Evolutionary conservation across 306 rosid species (phyloP).

Genomic region (Casuarina cunninghamiana): DNA sequence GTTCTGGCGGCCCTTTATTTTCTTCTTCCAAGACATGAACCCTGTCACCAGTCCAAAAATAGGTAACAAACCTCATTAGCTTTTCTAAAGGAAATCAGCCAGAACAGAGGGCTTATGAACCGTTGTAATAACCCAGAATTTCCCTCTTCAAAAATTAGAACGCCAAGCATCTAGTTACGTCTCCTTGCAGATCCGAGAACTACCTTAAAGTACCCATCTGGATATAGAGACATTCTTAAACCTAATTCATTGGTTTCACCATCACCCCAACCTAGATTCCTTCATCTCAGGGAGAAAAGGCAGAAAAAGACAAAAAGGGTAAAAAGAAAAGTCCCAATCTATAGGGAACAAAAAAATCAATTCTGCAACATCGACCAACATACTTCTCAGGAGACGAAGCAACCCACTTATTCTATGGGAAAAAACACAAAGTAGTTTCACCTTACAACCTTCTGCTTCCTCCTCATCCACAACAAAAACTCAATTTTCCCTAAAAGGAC

Average conservation of each 20-base stretch:
- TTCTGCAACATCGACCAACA: not conserved
- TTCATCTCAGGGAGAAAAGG: not conserved
- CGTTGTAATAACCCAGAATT: not conserved
- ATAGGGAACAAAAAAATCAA: not conserved
- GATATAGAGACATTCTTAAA: not conserved
- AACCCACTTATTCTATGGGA: not conserved
- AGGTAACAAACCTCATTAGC: not conserved
- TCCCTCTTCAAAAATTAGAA: conserved; percentile 1
- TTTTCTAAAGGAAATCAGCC: not conserved
- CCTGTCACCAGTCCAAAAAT: not conserved
- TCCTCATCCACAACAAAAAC: not conserved
- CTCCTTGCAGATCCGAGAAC: not conserved
- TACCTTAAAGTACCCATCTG: not conserved
- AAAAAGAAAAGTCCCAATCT: not conserved
- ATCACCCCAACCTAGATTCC: not conserved
- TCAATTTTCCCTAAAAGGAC: not conserved
- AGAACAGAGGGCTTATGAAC: not conserved
- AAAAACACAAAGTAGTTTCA: not conserved
- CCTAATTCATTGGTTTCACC: not conserved
- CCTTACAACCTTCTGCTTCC: not conserved
- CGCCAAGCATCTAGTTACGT: not conserved
- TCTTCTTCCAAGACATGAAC: conserved; percentile 1
- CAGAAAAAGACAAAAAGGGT: not conserved
- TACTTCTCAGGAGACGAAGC: not conserved
- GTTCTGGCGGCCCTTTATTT: not conserved